Conservation (phyloP, 306 rosid species). For the Begonia peltatifolia region DNA sequence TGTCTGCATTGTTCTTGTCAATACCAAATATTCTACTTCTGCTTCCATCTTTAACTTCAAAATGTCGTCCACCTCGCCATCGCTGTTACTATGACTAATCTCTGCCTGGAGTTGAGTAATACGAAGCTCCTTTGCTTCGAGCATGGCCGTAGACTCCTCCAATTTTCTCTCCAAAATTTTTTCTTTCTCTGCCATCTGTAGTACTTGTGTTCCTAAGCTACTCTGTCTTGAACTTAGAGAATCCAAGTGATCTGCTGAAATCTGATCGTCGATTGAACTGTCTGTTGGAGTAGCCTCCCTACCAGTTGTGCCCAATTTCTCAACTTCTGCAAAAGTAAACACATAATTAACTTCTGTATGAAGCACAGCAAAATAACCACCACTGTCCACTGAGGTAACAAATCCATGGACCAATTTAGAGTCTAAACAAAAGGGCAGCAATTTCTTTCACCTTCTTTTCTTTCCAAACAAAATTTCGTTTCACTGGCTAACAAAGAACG, state of each 20-base stretch:
- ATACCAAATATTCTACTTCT: conserved; percentile 48
- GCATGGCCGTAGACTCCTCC: conserved; percentile 28
- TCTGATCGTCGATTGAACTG: neutral
- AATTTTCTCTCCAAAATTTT: conserved; percentile 36
- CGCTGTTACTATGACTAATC: no score
- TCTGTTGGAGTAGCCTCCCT: conserved; percentile 8
- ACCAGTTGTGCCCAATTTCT: conserved; percentile 47
- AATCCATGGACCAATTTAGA: no score
- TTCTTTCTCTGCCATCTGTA: conserved; percentile 39
- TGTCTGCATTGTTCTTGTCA: conserved; percentile 26
- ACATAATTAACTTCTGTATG: no score
- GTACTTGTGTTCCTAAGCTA: conserved; percentile 38
- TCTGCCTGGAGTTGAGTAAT: conserved; percentile 46
- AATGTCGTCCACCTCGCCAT: conserved; percentile 26
- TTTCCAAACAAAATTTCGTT: no score
- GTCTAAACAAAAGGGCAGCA: no score
- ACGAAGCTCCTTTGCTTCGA: conserved; percentile 38
- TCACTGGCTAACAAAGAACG: no score
- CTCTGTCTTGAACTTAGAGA: neutral
- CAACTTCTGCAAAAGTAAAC: conserved; percentile 43
- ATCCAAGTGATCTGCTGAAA: no score
- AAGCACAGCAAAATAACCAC: no score
- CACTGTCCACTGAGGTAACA: no score
- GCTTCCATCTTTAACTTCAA: conserved; percentile 61
- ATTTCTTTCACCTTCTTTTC: no score